A percentile compares a stretch with the other conserved stretches of the same genome.
phyloP scores from a whole-genome alignment of 2,329 filamentous ascomycete genomes.

The Aspergillus hiratsukae region DNA sequence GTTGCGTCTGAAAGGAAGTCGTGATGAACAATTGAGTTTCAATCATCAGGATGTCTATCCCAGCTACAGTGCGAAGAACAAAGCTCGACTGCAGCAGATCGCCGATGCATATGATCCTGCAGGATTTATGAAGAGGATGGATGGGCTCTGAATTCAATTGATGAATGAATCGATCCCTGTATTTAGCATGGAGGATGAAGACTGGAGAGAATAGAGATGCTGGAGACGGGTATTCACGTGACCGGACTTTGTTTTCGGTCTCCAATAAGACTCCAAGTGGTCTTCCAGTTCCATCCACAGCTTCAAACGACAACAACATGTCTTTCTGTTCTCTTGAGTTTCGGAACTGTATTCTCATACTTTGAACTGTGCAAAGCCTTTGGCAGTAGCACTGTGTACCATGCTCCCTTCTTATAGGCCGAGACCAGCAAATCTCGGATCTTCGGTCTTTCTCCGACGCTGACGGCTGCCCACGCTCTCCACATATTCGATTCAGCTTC shows the following conservation, averaged over 20 bases:
- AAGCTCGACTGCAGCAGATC: no score
- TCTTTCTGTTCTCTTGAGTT: not conserved
- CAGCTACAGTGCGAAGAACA: no score
- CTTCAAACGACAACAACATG: not conserved
- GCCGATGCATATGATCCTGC: no score
- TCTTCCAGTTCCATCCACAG: not conserved
- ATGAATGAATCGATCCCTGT: no score
- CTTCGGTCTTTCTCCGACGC: not conserved
- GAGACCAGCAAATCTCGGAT: not conserved
- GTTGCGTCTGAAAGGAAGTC: no score
- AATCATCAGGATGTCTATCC: no score
- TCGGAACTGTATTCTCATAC: not conserved
- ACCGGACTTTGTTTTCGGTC: not conserved
- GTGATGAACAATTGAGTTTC: no score
- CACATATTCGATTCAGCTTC: not conserved
- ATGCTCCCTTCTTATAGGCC: not conserved
- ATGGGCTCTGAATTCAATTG: no score
- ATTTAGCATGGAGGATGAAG: no score
- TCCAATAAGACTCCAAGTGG: no score
- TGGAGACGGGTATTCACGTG: not conserved
- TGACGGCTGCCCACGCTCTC: not conserved
- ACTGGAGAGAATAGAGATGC: no score
- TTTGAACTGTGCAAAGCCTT: not conserved
- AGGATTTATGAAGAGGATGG: no score
- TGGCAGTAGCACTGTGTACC: rapidly evolving